Conservation (phyloP, 129 eudicot genomes). For the Pseudognaphalium luteoalbum region DNA sequence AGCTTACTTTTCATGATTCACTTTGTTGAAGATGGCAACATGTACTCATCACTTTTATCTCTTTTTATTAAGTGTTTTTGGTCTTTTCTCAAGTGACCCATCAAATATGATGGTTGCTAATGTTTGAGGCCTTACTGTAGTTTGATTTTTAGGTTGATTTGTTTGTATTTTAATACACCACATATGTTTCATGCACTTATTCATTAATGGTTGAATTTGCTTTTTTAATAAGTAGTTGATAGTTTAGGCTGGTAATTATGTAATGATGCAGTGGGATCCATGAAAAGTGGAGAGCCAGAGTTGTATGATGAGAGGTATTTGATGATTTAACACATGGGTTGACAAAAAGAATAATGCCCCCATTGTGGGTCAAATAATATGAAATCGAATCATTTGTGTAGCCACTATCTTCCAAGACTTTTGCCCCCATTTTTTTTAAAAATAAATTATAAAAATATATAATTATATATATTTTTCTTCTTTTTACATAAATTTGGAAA, state of each 20-base stretch:
- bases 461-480: too few species aligned
- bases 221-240: background rate
- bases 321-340: conserved; percentile 40
- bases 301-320: conserved; percentile 44
- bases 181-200: background rate
- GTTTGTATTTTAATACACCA: background rate
- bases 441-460: too few species aligned
- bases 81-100: background rate
- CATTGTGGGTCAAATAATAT: conserved; percentile 37
- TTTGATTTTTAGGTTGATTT: background rate
- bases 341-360: conserved; percentile 26
- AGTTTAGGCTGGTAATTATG: conserved; percentile 29
- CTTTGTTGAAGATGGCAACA: conserved; percentile 40
- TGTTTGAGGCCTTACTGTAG: conserved; percentile 9
- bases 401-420: conserved; percentile 27
- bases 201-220: background rate
- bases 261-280: conserved; percentile 52
- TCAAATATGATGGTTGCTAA: conserved; percentile 19
- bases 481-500: too few species aligned
- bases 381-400: conserved; percentile 35
- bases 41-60: conserved; percentile 36
- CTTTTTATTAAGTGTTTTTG: conserved; percentile 30
- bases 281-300: conserved; percentile 46
- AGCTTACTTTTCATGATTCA: conserved; percentile 18
- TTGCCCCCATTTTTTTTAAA: background rate